Conservation (phyloP, 352 stramenopile species). For the Phytophthora vignae region DNA sequence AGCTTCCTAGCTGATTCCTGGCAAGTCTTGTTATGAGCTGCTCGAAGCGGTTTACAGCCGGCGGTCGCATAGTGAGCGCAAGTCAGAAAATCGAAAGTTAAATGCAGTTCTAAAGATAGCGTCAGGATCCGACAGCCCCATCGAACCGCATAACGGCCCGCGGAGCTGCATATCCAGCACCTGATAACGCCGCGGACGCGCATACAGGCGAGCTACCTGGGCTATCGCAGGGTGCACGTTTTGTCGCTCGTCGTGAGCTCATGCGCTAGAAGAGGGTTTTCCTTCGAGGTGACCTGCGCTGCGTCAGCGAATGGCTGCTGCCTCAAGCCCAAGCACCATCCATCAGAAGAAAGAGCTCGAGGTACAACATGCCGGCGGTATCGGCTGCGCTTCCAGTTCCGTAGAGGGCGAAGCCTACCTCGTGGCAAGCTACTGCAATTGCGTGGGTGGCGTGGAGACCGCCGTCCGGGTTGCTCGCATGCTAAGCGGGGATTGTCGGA, state of each 20-base stretch:
- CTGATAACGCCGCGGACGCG: neutral
- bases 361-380: neutral
- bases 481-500: neutral
- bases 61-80: slow-evolving; percentile 15
- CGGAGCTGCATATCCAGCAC: too few species aligned
- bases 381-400: slow-evolving; percentile 1
- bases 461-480: neutral
- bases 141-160: neutral
- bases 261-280: neutral
- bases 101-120: slow-evolving; percentile 15
- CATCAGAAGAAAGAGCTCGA: slow-evolving; percentile 1
- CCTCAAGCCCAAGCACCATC: neutral
- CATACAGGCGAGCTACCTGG: neutral
- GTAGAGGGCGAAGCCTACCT: neutral
- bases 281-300: neutral
- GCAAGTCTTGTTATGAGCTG: slow-evolving; percentile 7
- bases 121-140: neutral
- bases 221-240: neutral
- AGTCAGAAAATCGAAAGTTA: slow-evolving; percentile 33
- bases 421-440: neutral
- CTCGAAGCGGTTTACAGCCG: slow-evolving; percentile 16
- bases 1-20: slow-evolving; percentile 1
- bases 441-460: neutral
- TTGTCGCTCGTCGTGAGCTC: neutral
- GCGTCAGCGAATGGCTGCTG: neutral